Evolutionary conservation across 805 yeast genomes (phyloP).

Genomic region (Ogataea nonfermentans): DNA sequence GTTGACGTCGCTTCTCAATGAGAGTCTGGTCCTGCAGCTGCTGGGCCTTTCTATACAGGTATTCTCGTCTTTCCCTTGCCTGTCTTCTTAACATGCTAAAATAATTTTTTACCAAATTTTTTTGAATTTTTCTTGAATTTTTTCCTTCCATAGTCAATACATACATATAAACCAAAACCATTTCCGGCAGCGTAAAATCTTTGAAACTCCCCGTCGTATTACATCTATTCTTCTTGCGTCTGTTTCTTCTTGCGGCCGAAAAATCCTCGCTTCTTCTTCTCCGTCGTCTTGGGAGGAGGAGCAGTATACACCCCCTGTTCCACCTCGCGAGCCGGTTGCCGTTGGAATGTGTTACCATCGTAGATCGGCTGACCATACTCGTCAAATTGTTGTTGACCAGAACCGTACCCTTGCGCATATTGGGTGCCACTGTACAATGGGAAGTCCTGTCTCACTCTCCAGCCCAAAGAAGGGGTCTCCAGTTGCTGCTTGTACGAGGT

Average conservation of each 20-base stretch:
- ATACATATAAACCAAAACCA: conserved; percentile 3
- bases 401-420: conserved; percentile 28
- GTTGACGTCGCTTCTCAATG: conserved; percentile 80
- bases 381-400: conserved; percentile 33
- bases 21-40: conserved; percentile 86
- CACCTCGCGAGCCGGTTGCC: conserved; percentile 10
- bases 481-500: conserved; percentile 71
- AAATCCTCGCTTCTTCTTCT: conserved; percentile 73
- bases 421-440: conserved; percentile 48
- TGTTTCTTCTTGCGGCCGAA: conserved; percentile 59
- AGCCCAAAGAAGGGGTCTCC: conserved; percentile 77
- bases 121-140: not conserved
- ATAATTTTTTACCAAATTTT: conserved; percentile 3
- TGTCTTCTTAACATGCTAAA: conserved; percentile 72
- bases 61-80: conserved; percentile 95
- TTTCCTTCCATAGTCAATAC: not conserved
- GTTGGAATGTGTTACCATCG: conserved; percentile 29
- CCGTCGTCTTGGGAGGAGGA: conserved; percentile 43
- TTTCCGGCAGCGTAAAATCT: not conserved
- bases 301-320: conserved; percentile 43
- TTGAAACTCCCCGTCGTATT: not conserved
- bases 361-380: conserved; percentile 40
- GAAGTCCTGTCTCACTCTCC: conserved; percentile 82
- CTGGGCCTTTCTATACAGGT: conserved; percentile 81
- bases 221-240: not conserved